Conservation (phyloP, 805 yeast species). For the Myxozyma monticola region DNA sequence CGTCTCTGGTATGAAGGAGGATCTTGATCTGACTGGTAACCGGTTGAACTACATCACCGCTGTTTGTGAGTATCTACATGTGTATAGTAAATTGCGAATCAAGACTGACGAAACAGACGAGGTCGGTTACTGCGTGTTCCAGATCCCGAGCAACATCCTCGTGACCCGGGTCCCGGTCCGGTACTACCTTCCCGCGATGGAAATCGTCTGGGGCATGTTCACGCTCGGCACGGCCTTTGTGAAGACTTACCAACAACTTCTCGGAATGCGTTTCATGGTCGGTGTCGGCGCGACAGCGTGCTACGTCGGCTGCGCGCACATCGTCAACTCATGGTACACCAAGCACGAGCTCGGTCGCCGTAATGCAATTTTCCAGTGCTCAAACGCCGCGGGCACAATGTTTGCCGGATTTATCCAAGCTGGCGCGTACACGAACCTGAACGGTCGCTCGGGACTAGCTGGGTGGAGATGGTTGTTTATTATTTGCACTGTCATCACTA, state of each 20-base stretch:
- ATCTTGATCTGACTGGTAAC: constrained; percentile 57
- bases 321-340: constrained; percentile 48
- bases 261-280: constrained; percentile 64
- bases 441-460: constrained; percentile 48
- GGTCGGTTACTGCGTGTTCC: constrained; percentile 61
- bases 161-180: constrained; percentile 58
- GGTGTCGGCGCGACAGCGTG: constrained; percentile 72
- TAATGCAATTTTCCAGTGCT: constrained; percentile 58
- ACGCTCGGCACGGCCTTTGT: constrained; percentile 58
- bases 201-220: constrained; percentile 66
- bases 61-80: constrained; percentile 64
- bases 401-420: constrained; percentile 65
- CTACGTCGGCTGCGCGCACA: constrained; percentile 48
- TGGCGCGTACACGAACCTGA: constrained; percentile 49
- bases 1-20: constrained; percentile 60
- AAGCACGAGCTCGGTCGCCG: constrained; percentile 60
- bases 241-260: constrained; percentile 52
- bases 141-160: constrained; percentile 60
- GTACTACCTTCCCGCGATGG: constrained; percentile 56
- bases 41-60: constrained; percentile 61
- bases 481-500: too few species aligned
- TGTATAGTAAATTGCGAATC: constrained; percentile 58
- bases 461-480: constrained; percentile 75
- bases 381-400: constrained; percentile 62
- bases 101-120: constrained; percentile 35